Evolutionary conservation across 768 basidiomycete species (phyloP), one percentile per base, ranked within the genome.

Genomic region (Pilatotrama ljubarskyi): DNA sequence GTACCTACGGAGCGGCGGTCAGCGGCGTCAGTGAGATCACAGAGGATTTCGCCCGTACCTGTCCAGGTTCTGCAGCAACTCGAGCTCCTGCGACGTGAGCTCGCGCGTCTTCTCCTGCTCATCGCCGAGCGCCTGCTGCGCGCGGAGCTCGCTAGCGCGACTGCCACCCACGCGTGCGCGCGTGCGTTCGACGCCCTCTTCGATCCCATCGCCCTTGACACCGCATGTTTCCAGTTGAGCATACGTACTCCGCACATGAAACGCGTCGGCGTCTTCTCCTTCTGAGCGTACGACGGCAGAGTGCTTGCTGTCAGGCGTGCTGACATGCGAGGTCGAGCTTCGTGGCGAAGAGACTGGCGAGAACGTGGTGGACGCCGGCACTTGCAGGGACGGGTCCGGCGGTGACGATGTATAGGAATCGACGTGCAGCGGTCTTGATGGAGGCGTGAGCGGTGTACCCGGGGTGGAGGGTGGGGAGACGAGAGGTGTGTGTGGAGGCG

Each of bases 131-230:
- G 85, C 82, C 40, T 80, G 76, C 46, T 80, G 79, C 0, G 85
- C 84, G 56, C 81, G 77, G 35, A 84, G 65, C 64, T 90, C 88
- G 63, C 83, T 88, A 13, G 78, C 77, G 66, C 82, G 77, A 66
- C 78, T 85, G 18, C 68, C 68, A 51, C 82, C 80, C 63, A 85
- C 71, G 66, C 89, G 78, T 22, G 92, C 90, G 60, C 96, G 82
- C 25, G 95, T 98, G 37, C 93, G 86, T 75, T 98, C 96, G 7
- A 96, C 82, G 37, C 96, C 96, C 65, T 96, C 94, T 66, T 93
- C 91, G 73, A 87, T 93, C 0, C 96, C 96, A 70, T 98, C 96
- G 2, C 95, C 95, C 69, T 85, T 90, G 37, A 98, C 95, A n/a
- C 96, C 96, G 42, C 82, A 82, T 10, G 82, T 76, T 49, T 98